Evolutionary conservation across 2,329 filamentous ascomycete genomes (phyloP).

Genomic region (Setomelanomma holmii): DNA sequence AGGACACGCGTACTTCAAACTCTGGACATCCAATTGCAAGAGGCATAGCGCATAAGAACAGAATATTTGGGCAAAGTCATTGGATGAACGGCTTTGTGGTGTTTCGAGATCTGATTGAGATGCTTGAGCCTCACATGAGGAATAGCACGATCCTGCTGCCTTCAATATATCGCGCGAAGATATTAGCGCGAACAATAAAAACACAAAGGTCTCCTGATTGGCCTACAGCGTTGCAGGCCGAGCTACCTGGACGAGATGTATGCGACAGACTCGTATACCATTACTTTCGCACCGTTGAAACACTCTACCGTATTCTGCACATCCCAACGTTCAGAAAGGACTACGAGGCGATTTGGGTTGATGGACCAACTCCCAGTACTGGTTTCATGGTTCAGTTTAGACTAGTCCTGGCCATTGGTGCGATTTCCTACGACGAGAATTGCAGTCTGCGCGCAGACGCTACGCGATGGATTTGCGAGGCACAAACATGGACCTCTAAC

Average conservation of each 20-base stretch:
- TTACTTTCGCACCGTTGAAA: constrained; percentile 60
- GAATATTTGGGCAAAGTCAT: constrained; percentile 65
- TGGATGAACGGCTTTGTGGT: constrained; percentile 61
- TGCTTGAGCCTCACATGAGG: constrained; percentile 52
- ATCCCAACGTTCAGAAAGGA: constrained; percentile 58
- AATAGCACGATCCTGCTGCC: constrained; percentile 42
- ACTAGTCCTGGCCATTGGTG: constrained; percentile 65
- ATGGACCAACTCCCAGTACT: constrained; percentile 38
- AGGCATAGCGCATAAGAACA: constrained; percentile 62
- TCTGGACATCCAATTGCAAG: constrained; percentile 47
- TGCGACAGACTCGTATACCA: constrained; percentile 58
- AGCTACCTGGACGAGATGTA: constrained; percentile 57
- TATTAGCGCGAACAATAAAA: constrained; percentile 62
- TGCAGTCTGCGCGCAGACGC: constrained; percentile 61
- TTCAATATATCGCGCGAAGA: constrained; percentile 60
- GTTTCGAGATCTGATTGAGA: constrained; percentile 54
- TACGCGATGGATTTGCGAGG: constrained; percentile 65
- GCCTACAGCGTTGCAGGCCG: constrained; percentile 52
- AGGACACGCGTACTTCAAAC: constrained; percentile 44
- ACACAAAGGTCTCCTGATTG: constrained; percentile 56
- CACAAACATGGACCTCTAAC: constrained; percentile 61
- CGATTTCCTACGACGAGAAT: constrained; percentile 57
- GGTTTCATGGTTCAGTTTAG: constrained; percentile 65
- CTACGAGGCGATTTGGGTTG: constrained; percentile 61
- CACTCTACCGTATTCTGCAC: constrained; percentile 59